Evolutionary conservation across 108 stramenopile species (phyloP), one percentile per base, ranked within the genome.

Genomic region (Asterionellopsis glacialis): DNA sequence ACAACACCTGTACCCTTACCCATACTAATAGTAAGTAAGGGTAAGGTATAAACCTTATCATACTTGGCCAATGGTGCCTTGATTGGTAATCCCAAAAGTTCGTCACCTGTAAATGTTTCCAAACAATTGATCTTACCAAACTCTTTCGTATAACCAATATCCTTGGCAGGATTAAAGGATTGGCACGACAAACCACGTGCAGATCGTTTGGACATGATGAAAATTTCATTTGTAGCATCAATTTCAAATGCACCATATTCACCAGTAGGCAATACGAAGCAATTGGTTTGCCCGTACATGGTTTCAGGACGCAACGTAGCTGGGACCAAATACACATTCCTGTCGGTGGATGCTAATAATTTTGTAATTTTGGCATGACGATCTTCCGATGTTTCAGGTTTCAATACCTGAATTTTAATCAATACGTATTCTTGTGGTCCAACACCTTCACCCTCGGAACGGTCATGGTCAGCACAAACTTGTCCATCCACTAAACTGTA

Each of bases 211-310:
- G 90, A 86, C 84, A 97, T 89, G 57, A 98, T 89, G 65, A 97
- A 90, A 12, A 97, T 77, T 67, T 91, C 90, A 54, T 94, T 70
- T 11, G 90, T 94, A 23, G 88, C 82, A 65, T 85, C 78, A 61
- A 95, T 65, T 69, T 87, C 80, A 73, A 93, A 99, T 18, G 96
- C 96, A 49, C 98, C 98, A 73, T 99, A 99, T 69, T 95, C 95
- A 53, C 97, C 97, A 25, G 80, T 77, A 24, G 98, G 98, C 41
- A 98, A 80, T 27, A 98, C 95, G 67, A 95, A 99, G 92, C 96
- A 97, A 72, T 99, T 99, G 45, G 98, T 99, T 77, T 99, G 98
- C 10, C 98, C 98, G 65, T 98, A 98, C 98, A 99, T 99, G 13
- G 98, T 99, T 80, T 99, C 98, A 7, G 98, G 98, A 23, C 98